phyloP scores from a whole-genome alignment of 2,329 filamentous ascomycete species.

The Fusarium clavum region DNA sequence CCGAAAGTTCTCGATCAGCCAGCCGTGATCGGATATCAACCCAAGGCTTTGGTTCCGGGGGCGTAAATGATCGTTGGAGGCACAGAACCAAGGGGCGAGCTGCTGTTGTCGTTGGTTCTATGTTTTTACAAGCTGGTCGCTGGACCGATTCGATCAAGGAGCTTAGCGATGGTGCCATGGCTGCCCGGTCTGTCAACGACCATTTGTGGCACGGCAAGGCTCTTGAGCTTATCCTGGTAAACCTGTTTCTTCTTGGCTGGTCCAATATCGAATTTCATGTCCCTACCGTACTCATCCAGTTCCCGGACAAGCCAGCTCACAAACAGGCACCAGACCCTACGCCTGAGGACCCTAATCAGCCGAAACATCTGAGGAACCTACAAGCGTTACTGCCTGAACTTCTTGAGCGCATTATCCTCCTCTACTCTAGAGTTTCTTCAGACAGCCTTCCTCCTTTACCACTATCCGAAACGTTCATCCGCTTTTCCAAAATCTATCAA shows the following conservation, averaged over 20 bases:
- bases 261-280: conserved; percentile 84
- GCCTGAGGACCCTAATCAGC: conserved; percentile 57
- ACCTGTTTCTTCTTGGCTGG: conserved; percentile 86
- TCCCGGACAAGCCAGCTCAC: conserved; percentile 59
- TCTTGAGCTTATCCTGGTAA: conserved; percentile 86
- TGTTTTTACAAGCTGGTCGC: conserved; percentile 89
- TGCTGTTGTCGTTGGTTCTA: conserved; percentile 81
- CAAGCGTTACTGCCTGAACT: conserved; percentile 76
- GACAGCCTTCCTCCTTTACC: conserved; percentile 78
- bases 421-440: conserved; percentile 77
- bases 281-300: conserved; percentile 66
- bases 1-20: conserved; percentile 61
- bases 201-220: conserved; percentile 98
- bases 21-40: conserved; percentile 70
- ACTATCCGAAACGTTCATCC: conserved; percentile 77
- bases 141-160: conserved; percentile 91
- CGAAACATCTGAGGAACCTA: conserved; percentile 65
- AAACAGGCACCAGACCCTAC: conserved; percentile 47
- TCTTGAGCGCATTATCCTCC: conserved; percentile 76
- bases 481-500: conserved; percentile 77
- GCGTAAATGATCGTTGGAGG: conserved; percentile 80
- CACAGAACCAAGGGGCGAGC: conserved; percentile 84
- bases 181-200: conserved; percentile 84
- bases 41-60: conserved; percentile 77
- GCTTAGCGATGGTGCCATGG: conserved; percentile 80